phyloP scores from a whole-genome alignment of 257 asterid species.

The Nemophila menziesii region DNA sequence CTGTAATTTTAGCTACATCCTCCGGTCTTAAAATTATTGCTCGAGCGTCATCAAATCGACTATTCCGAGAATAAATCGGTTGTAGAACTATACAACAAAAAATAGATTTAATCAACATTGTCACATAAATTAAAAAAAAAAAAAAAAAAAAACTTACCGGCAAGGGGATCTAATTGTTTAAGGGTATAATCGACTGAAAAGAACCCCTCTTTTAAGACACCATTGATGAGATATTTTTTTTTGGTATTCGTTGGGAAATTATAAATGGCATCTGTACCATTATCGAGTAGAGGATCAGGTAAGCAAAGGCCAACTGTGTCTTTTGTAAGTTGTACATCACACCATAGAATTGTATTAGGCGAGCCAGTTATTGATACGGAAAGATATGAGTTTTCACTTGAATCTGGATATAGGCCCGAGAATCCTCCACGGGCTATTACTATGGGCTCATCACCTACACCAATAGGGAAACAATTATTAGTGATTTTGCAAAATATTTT shows the following conservation, averaged over 20 bases:
- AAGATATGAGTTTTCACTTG: conserved; percentile 40
- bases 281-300: conserved; percentile 44
- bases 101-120: conserved; percentile 15
- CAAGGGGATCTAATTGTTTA: conserved; percentile 22
- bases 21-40: conserved; percentile 36
- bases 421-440: conserved; percentile 82
- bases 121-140: conserved; percentile 1
- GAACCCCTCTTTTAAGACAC: conserved; percentile 40
- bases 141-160: conserved; percentile 29
- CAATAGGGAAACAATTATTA: not conserved
- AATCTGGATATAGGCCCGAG: conserved; percentile 69
- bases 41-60: conserved; percentile 30
- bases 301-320: conserved; percentile 74
- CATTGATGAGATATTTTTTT: conserved; percentile 38
- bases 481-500: too few species aligned
- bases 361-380: conserved; percentile 24
- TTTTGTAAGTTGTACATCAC: conserved; percentile 79
- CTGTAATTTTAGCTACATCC: conserved; percentile 19
- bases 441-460: conserved; percentile 57
- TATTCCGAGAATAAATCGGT: conserved; percentile 33
- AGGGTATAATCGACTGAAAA: conserved; percentile 50
- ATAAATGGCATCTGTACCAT: conserved; percentile 34
- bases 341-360: conserved; percentile 36
- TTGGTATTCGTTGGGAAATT: not conserved
- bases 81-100: conserved; percentile 40